A percentile compares a stretch with the other conserved stretches of the same genome.
phyloP scores from a whole-genome alignment of 768 basidiomycete genomes.

The Megacollybia marginata region DNA sequence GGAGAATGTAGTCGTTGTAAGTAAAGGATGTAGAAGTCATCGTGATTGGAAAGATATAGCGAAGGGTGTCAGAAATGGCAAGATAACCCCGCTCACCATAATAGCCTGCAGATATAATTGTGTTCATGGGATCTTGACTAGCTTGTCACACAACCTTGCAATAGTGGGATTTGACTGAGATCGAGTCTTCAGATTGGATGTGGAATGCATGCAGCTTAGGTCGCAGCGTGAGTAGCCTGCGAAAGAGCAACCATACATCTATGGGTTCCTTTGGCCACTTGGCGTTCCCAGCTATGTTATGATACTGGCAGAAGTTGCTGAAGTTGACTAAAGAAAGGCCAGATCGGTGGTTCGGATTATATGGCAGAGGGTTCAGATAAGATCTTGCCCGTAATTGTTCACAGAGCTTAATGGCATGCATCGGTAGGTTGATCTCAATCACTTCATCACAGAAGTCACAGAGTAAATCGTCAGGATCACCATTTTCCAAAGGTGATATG shows the following conservation, averaged over 20 bases:
- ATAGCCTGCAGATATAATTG: background rate
- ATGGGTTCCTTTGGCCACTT: background rate
- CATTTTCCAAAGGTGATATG: too few relatives aligned
- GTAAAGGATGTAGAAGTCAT: background rate
- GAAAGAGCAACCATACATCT: background rate
- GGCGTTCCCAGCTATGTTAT: background rate
- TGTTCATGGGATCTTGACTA: background rate
- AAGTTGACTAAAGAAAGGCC: too few relatives aligned
- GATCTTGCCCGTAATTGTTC: too few relatives aligned
- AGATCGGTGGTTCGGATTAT: too few relatives aligned
- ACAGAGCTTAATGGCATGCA: too few relatives aligned
- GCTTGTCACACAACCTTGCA: background rate
- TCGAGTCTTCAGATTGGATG: background rate
- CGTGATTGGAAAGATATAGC: background rate
- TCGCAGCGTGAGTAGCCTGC: background rate
- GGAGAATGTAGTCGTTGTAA: background rate
- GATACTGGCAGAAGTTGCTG: too few relatives aligned
- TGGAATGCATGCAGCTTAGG: background rate
- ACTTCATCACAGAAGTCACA: too few relatives aligned
- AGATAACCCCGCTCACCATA: background rate
- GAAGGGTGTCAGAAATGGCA: background rate
- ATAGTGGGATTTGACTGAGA: background rate
- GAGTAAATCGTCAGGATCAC: too few relatives aligned
- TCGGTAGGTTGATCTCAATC: too few relatives aligned
- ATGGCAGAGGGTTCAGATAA: too few relatives aligned